These are phyloP conservation scores for Suillus subluteus DNA, from an alignment of 768 basidiomycete species.

Conservation along the genomic window DNA sequence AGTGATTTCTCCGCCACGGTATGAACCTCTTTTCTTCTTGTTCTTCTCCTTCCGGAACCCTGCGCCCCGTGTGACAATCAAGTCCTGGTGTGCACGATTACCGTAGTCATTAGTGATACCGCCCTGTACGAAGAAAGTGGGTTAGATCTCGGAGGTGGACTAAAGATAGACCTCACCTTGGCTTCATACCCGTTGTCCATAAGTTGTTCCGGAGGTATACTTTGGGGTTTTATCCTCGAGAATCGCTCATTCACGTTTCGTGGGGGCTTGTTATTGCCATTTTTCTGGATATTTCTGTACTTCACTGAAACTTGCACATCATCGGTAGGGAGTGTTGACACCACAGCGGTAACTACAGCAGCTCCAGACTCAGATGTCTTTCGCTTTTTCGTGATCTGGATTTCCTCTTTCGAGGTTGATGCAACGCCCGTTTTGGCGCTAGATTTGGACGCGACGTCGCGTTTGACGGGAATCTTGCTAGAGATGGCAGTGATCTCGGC, in stretches of 20 bases:
- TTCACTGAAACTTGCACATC: slow-evolving; percentile 9
- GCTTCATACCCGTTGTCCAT: slow-evolving; percentile 80
- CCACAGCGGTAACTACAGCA: slow-evolving; percentile 50
- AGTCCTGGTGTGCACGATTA: slow-evolving; percentile 77
- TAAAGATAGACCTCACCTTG: slow-evolving; percentile 53
- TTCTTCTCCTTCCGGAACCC: slow-evolving; percentile 99
- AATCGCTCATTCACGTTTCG: slow-evolving; percentile 68
- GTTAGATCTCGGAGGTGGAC: background rate
- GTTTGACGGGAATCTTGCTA: background rate
- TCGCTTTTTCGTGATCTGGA: slow-evolving; percentile 60
- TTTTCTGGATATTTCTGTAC: slow-evolving; percentile 7
- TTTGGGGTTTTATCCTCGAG: slow-evolving; percentile 73
- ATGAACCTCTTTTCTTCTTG: slow-evolving; percentile 97
- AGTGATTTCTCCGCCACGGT: slow-evolving; percentile 94
- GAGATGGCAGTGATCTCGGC: slow-evolving; percentile 13
- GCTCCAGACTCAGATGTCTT: slow-evolving; percentile 54
- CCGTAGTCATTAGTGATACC: slow-evolving; percentile 84
- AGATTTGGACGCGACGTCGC: slow-evolving; percentile 22
- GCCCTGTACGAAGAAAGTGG: slow-evolving; percentile 43
- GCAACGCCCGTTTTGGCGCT: slow-evolving; percentile 14
- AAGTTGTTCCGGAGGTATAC: slow-evolving; percentile 43
- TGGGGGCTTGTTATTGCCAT: slow-evolving; percentile 27
- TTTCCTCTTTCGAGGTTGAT: slow-evolving; percentile 15
- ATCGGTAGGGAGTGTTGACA: slow-evolving; percentile 19
- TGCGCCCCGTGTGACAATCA: slow-evolving; percentile 91